These are phyloP conservation scores for Pyrenochaeta sp. DNA, from an alignment of 2,329 filamentous ascomycete species.

Conservation along the genomic window DNA sequence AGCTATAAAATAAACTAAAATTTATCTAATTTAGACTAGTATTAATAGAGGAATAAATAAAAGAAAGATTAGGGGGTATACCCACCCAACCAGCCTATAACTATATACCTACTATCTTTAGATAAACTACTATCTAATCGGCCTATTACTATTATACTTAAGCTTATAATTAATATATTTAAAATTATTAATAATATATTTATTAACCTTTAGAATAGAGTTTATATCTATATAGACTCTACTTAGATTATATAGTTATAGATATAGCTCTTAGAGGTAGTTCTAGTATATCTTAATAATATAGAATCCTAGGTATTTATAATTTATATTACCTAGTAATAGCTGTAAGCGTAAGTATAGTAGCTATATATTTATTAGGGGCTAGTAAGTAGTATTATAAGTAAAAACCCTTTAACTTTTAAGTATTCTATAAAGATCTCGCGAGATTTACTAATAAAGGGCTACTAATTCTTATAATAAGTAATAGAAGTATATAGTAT, in stretches of 20 bases:
- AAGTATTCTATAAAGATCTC: slow-evolving; percentile 70
- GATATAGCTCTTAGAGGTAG: slow-evolving; percentile 60
- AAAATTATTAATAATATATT: slow-evolving; percentile 71
- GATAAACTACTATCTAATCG: slow-evolving; percentile 62
- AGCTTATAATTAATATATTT: slow-evolving; percentile 68
- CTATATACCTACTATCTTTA: slow-evolving; percentile 62
- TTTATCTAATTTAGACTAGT: no score
- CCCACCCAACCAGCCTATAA: no score
- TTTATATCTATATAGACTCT: slow-evolving; percentile 55
- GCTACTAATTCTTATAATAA: slow-evolving; percentile 74
- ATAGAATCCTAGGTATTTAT: slow-evolving; percentile 75
- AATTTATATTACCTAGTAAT: slow-evolving; percentile 74
- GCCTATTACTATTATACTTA: slow-evolving; percentile 65
- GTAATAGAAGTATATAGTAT: slow-evolving; percentile 79
- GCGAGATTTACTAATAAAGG: slow-evolving; percentile 67
- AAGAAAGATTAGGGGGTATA: no score
- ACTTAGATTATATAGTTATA: slow-evolving; percentile 59
- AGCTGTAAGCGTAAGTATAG: slow-evolving; percentile 77
- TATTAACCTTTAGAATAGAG: slow-evolving; percentile 70
- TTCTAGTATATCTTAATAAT: slow-evolving; percentile 64
- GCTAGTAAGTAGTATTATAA: slow-evolving; percentile 66
- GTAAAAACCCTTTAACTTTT: slow-evolving; percentile 68
- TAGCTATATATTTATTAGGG: slow-evolving; percentile 73
- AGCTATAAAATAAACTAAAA: no score
- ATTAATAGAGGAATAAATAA: no score